Evolutionary conservation across 2,329 filamentous ascomycete species (phyloP).

Genomic region (Xylaria sp.): DNA sequence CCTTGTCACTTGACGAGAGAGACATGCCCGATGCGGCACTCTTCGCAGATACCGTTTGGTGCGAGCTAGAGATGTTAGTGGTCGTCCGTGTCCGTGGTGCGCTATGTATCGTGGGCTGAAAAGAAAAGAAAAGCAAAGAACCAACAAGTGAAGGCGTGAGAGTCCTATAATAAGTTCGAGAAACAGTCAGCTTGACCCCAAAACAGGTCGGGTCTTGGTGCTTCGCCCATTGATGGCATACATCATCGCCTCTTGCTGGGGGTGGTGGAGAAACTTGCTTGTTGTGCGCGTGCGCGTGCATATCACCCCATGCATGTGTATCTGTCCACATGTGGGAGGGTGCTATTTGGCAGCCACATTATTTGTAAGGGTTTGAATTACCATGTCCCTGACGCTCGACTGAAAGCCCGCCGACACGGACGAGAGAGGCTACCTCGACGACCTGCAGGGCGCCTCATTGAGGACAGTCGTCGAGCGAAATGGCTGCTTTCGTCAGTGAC

Average conservation of each 20-base stretch:
- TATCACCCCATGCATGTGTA: slow-evolving; percentile 17
- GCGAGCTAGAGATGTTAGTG: background rate
- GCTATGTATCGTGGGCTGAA: background rate
- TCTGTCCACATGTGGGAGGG: slow-evolving; percentile 19
- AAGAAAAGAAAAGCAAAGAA: slow-evolving; percentile 2
- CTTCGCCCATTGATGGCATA: slow-evolving; percentile 12
- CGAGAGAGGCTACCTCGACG: slow-evolving; percentile 18
- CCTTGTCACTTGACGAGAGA: slow-evolving; percentile 19
- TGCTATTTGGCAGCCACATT: slow-evolving; percentile 13
- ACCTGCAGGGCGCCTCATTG: slow-evolving; percentile 21
- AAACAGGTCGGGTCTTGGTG: background rate
- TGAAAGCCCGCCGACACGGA: slow-evolving; percentile 3
- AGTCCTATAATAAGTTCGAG: slow-evolving; percentile 1
- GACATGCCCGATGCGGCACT: background rate
- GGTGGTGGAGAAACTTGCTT: slow-evolving; percentile 21
- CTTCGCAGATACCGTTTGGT: slow-evolving; percentile 8
- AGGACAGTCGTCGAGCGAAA: slow-evolving; percentile 23
- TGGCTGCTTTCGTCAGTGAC: slow-evolving; percentile 25
- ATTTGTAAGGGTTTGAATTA: slow-evolving; percentile 18
- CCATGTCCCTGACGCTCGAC: slow-evolving; percentile 14
- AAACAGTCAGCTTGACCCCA: background rate
- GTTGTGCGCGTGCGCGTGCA: slow-evolving; percentile 24
- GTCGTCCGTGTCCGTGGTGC: background rate
- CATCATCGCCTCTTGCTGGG: slow-evolving; percentile 10
- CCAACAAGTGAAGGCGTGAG: background rate